These are phyloP conservation scores for Ramalina peruviana DNA, from an alignment of 495 filamentous ascomycete species.

Conservation along the genomic window DNA sequence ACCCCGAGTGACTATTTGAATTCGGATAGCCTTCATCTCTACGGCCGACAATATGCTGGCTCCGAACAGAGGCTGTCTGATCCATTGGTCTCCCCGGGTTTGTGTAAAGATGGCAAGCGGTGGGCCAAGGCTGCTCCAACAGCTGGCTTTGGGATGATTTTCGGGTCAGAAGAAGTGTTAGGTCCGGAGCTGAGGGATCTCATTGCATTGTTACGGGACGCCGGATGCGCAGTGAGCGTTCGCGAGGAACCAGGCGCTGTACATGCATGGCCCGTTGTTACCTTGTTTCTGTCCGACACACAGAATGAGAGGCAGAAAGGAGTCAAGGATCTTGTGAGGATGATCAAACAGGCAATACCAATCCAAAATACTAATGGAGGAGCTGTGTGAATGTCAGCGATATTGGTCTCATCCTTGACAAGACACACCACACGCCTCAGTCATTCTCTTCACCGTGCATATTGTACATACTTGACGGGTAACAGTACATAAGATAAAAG, in stretches of 20 bases:
- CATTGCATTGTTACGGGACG: slow-evolving; percentile 31
- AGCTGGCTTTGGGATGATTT: slow-evolving; percentile 46
- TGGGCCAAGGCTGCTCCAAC: slow-evolving; percentile 48
- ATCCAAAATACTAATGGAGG: not conserved
- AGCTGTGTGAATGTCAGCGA: no score
- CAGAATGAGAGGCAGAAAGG: slow-evolving; percentile 41
- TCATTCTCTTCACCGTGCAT: no score
- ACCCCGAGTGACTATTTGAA: slow-evolving; percentile 36
- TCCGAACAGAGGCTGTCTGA: slow-evolving; percentile 29
- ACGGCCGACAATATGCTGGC: slow-evolving; percentile 51
- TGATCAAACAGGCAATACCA: slow-evolving; percentile 23
- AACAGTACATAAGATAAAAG: no score
- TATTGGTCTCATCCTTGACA: no score
- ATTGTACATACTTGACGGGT: no score
- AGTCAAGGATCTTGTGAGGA: slow-evolving; percentile 37
- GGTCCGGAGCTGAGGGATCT: slow-evolving; percentile 45
- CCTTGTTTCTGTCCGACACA: slow-evolving; percentile 47
- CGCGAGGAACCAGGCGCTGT: slow-evolving; percentile 45
- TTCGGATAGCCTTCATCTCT: slow-evolving; percentile 37
- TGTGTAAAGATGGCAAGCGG: slow-evolving; percentile 44
- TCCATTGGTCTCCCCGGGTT: slow-evolving; percentile 50
- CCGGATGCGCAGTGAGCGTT: slow-evolving; percentile 31
- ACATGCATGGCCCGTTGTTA: slow-evolving; percentile 69
- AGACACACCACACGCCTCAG: no score
- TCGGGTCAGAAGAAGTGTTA: slow-evolving; percentile 60